Evolutionary conservation across 2,329 filamentous ascomycete genomes (phyloP).

Genomic region (Aspergillus unguis): DNA sequence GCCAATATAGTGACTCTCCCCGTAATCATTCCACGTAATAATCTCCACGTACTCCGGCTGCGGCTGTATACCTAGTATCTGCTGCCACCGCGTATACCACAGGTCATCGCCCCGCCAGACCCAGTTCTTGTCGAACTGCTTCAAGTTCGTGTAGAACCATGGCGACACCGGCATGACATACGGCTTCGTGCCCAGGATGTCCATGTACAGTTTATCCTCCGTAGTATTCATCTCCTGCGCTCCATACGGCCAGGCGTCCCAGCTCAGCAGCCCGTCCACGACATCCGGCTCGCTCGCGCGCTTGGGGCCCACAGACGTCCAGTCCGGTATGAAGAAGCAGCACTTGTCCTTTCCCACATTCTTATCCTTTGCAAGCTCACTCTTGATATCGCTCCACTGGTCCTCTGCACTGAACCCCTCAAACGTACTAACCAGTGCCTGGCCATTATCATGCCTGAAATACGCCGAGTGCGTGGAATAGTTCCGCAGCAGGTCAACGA

Average conservation of each 20-base stretch:
- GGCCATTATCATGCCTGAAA: constrained; percentile 24
- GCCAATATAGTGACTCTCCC: constrained; percentile 57
- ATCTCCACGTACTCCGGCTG: constrained; percentile 54
- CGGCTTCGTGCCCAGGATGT: constrained; percentile 32
- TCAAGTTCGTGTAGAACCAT: constrained; percentile 58
- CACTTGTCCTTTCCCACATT: neutral
- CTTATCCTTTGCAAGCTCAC: constrained; percentile 19
- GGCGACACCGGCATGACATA: constrained; percentile 57
- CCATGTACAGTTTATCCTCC: constrained; percentile 42
- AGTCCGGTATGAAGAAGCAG: constrained; percentile 49
- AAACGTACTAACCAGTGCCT: constrained; percentile 43
- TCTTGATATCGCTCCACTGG: constrained; percentile 48
- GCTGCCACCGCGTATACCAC: constrained; percentile 59
- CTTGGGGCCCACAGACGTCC: constrained; percentile 32
- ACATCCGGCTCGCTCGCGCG: constrained; percentile 18
- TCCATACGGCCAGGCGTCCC: constrained; percentile 44
- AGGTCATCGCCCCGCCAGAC: constrained; percentile 59
- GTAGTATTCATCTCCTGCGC: constrained; percentile 37
- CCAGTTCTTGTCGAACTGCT: constrained; percentile 60
- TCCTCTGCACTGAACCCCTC: constrained; percentile 42
- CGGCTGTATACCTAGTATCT: constrained; percentile 45
- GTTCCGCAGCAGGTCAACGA: constrained; percentile 24
- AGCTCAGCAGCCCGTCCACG: constrained; percentile 41
- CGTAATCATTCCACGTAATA: constrained; percentile 59
- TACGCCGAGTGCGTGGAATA: constrained; percentile 27